These are phyloP conservation scores for Thinopyrum elongatum DNA, from an alignment of 176 grass and related monocot species.

Conservation along the genomic window DNA sequence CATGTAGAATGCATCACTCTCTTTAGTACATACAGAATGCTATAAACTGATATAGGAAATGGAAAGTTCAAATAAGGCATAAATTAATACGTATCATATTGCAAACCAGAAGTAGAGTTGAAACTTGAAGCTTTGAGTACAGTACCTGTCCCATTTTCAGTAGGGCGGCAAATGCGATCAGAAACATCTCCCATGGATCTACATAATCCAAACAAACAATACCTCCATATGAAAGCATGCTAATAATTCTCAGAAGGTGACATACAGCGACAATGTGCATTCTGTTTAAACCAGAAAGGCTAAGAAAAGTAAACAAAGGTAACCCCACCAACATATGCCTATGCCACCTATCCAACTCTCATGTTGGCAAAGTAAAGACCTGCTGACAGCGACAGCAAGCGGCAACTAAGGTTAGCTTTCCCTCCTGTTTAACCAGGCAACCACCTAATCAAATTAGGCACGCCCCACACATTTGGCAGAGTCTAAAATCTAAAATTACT, in stretches of 20 bases:
- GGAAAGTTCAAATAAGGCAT: not conserved
- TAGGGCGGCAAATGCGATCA: constrained; percentile 94
- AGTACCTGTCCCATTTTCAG: constrained; percentile 87
- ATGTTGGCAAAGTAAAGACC: too few species aligned
- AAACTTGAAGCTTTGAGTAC: not conserved
- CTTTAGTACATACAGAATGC: not conserved
- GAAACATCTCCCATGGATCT: constrained; percentile 99
- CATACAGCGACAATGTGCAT: not conserved
- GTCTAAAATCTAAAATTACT: too few species aligned
- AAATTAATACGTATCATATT: not conserved
- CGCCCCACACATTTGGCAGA: too few species aligned
- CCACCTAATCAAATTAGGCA: not conserved
- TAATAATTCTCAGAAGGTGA: not conserved
- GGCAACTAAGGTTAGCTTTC: too few species aligned
- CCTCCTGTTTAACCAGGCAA: not conserved
- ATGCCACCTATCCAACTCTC: too few species aligned
- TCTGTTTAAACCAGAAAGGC: too few species aligned
- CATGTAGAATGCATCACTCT: not conserved
- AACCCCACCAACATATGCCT: too few species aligned
- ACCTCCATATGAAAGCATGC: not conserved
- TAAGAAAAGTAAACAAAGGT: too few species aligned
- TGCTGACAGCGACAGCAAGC: too few species aligned
- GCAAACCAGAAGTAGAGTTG: not conserved
- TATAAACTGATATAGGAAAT: not conserved
- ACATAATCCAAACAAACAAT: constrained; percentile 36